These are phyloP conservation scores for Eleusine coracana DNA, from an alignment of 176 grass and related monocot species.

Conservation along the genomic window DNA sequence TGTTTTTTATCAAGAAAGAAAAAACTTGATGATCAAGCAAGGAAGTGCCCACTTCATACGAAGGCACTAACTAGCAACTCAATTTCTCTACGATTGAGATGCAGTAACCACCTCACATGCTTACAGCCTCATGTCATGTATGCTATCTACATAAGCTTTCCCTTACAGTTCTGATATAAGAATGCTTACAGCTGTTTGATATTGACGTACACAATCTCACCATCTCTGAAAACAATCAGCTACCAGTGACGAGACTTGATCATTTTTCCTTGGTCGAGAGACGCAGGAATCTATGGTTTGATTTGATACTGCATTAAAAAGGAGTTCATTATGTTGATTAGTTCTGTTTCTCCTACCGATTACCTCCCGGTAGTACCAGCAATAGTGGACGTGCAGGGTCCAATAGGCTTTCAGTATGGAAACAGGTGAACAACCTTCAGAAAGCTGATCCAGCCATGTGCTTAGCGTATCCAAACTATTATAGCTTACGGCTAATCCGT, in stretches of 20 bases:
- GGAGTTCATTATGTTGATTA: background rate
- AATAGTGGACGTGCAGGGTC: background rate
- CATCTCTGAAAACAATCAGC: conserved; percentile 34
- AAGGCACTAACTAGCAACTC: background rate
- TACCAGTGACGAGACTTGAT: background rate
- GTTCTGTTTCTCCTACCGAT: conserved; percentile 15
- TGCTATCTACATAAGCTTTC: background rate
- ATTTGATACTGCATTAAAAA: background rate
- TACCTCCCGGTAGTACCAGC: background rate
- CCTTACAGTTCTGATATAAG: no score
- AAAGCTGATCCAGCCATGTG: conserved; percentile 37
- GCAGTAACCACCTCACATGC: background rate
- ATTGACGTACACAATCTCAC: background rate
- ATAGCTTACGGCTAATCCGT: background rate
- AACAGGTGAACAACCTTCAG: conserved; percentile 26
- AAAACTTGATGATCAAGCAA: conserved; percentile 25
- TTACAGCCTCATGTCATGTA: background rate
- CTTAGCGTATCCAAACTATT: conserved; percentile 18
- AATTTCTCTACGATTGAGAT: conserved; percentile 26
- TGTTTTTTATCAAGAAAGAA: background rate
- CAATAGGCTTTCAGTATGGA: conserved; percentile 10
- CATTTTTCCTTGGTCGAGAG: background rate
- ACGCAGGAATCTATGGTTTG: no score
- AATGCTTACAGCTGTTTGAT: background rate
- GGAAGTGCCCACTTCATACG: conserved; percentile 34